phyloP scores from a whole-genome alignment of 2,329 filamentous ascomycete genomes.

The Cladophialophora immunda region DNA sequence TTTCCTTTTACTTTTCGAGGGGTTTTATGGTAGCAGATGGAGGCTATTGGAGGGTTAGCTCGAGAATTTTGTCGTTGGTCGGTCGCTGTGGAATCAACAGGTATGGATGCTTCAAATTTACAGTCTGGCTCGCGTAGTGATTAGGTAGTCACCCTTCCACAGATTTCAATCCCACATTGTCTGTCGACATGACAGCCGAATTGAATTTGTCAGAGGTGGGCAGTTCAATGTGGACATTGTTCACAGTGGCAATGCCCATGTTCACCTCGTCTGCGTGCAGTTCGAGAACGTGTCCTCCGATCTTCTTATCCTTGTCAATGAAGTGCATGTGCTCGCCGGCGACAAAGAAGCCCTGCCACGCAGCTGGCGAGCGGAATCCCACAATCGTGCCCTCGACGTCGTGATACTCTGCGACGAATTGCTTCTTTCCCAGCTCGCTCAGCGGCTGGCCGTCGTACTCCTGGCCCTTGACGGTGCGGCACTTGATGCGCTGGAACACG shows the following conservation, averaged over 20 bases:
- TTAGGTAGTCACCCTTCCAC: slow-evolving; percentile 26
- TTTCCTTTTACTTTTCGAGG: background rate
- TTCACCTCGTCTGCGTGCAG: slow-evolving; percentile 45
- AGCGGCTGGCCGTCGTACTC: slow-evolving; percentile 44
- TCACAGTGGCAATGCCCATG: slow-evolving; percentile 49
- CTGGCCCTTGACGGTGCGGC: slow-evolving; percentile 44
- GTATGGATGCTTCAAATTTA: background rate
- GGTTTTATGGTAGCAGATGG: background rate
- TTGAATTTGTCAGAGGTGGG: slow-evolving; percentile 52
- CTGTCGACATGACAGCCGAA: slow-evolving; percentile 39
- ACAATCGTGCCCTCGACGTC: slow-evolving; percentile 52
- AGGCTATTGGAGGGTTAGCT: background rate
- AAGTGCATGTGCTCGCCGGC: slow-evolving; percentile 56
- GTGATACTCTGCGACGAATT: slow-evolving; percentile 50
- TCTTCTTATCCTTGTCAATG: slow-evolving; percentile 46
- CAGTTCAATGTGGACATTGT: slow-evolving; percentile 51
- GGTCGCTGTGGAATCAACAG: background rate
- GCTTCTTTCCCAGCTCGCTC: slow-evolving; percentile 50
- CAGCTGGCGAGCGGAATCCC: slow-evolving; percentile 52
- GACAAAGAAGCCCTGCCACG: slow-evolving; percentile 53
- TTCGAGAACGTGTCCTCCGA: slow-evolving; percentile 54
- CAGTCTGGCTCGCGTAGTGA: background rate
- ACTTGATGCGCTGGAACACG: slow-evolving; percentile 41
- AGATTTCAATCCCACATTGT: slow-evolving; percentile 33
- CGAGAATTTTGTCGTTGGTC: background rate